Conservation (phyloP, 305 asterid species). For the Solanum hybrid region DNA sequence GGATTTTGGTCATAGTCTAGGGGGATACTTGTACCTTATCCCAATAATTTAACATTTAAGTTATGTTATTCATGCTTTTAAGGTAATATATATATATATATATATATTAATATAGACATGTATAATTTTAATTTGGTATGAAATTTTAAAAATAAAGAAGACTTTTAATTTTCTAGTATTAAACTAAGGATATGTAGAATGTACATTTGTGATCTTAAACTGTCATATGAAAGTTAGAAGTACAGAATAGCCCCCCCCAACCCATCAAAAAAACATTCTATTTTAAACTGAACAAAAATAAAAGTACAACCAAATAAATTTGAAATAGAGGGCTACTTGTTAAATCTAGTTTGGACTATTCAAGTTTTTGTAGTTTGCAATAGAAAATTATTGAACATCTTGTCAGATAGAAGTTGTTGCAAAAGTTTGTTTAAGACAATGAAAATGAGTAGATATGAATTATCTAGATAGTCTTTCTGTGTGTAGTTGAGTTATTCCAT, state of each 20-base stretch:
- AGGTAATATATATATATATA: too few relatives aligned
- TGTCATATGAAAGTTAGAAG: background rate
- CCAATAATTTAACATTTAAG: background rate
- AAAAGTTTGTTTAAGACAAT: background rate
- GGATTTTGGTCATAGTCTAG: background rate
- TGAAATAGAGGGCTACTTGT: background rate
- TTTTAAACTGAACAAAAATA: background rate
- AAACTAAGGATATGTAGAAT: background rate
- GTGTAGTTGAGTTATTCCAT: background rate
- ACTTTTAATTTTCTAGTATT: too few relatives aligned
- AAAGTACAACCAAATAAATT: background rate
- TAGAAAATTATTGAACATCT: background rate
- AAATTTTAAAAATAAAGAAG: too few relatives aligned
- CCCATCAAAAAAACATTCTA: background rate
- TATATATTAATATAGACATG: background rate
- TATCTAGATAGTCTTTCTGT: too few relatives aligned
- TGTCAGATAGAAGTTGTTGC: background rate
- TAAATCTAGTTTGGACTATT: background rate
- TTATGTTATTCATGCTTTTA: background rate
- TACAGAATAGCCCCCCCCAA: background rate
- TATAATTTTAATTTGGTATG: too few relatives aligned
- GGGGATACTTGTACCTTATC: background rate
- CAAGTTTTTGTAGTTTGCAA: background rate
- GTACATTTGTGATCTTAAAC: background rate
- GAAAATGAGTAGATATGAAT: background rate